phyloP scores from a whole-genome alignment of 306 rosid species.

The Rubus idaeus region DNA sequence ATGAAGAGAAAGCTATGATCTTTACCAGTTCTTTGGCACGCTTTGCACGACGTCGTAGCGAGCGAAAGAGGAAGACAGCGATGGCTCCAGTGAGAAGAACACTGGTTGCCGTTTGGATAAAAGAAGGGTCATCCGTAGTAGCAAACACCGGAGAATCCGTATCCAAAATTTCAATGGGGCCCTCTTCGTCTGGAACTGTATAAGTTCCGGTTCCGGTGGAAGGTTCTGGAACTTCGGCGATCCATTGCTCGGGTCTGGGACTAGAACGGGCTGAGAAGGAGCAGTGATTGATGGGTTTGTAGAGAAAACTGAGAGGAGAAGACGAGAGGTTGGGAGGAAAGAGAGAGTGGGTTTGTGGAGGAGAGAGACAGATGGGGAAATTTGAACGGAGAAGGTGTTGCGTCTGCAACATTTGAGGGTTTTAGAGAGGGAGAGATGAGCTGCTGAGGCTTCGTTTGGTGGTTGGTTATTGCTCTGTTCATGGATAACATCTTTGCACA shows the following conservation, averaged over 20 bases:
- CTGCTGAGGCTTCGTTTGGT: not conserved
- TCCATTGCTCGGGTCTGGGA: constrained; percentile 34
- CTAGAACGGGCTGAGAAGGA: constrained; percentile 40
- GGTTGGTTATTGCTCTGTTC: constrained; percentile 1
- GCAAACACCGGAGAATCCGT: constrained; percentile 66
- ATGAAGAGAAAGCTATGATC: not conserved
- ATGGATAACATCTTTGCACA: not conserved
- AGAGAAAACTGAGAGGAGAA: constrained; percentile 27
- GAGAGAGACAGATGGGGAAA: constrained; percentile 29
- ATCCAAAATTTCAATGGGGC: constrained; percentile 64
- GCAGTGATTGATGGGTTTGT: constrained; percentile 43
- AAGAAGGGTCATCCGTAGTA: constrained; percentile 69
- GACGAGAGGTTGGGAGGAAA: constrained; percentile 24
- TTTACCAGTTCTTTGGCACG: constrained; percentile 77
- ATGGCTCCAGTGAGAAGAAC: constrained; percentile 88
- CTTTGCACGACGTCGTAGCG: constrained; percentile 85
- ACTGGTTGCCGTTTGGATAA: constrained; percentile 79
- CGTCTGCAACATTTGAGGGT: constrained; percentile 53
- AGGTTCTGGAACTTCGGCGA: constrained; percentile 43
- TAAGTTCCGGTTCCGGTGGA: constrained; percentile 15
- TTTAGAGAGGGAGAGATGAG: not conserved
- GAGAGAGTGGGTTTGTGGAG: constrained; percentile 21
- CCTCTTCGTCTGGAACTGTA: constrained; percentile 35
- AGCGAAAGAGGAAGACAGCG: constrained; percentile 76
- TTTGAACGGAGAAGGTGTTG: constrained; percentile 42